Evolutionary conservation across 1,284 basidiomycete species (phyloP).

Genomic region (Rhodotorula glutinis): DNA sequence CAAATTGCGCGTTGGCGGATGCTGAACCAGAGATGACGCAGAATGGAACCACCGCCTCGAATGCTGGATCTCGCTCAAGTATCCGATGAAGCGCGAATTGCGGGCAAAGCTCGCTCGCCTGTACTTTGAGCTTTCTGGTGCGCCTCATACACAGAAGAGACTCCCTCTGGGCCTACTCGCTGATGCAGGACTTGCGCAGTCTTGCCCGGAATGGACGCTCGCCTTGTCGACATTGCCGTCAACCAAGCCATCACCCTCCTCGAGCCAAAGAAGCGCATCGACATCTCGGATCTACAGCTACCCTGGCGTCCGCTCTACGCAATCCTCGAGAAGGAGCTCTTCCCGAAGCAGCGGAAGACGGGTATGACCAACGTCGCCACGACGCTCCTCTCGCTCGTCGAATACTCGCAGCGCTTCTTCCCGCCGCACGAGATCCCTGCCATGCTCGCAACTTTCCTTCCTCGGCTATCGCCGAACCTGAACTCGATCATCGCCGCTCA

Average conservation of each 20-base stretch:
- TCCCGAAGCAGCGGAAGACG: slow-evolving; percentile 75
- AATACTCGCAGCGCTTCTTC: slow-evolving; percentile 80
- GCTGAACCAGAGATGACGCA: slow-evolving; percentile 47
- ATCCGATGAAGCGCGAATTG: slow-evolving; percentile 76
- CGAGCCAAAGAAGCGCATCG: slow-evolving; percentile 68
- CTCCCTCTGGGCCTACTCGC: no score
- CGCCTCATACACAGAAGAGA: no score
- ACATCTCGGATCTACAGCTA: slow-evolving; percentile 75
- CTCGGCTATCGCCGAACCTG: slow-evolving; percentile 51
- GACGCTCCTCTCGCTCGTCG: slow-evolving; percentile 80
- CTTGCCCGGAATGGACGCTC: slow-evolving; percentile 70
- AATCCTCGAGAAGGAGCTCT: slow-evolving; percentile 74
- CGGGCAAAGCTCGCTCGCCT: slow-evolving; percentile 72
- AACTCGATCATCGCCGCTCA: slow-evolving; percentile 72
- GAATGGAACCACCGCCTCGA: slow-evolving; percentile 55
- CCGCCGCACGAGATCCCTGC: slow-evolving; percentile 81
- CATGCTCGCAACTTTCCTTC: slow-evolving; percentile 77
- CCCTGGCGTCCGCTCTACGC: slow-evolving; percentile 85
- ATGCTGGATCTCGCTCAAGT: slow-evolving; percentile 73
- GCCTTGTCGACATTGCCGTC: slow-evolving; percentile 66
- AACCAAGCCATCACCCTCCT: slow-evolving; percentile 69
- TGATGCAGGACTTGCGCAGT: slow-evolving; percentile 44
- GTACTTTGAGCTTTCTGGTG: slow-evolving; percentile 71
- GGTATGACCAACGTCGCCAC: slow-evolving; percentile 77
- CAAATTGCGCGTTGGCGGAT: no score